These are phyloP conservation scores for Endocladia muricata DNA, from an alignment of 31 red algal species.

Conservation along the genomic window DNA sequence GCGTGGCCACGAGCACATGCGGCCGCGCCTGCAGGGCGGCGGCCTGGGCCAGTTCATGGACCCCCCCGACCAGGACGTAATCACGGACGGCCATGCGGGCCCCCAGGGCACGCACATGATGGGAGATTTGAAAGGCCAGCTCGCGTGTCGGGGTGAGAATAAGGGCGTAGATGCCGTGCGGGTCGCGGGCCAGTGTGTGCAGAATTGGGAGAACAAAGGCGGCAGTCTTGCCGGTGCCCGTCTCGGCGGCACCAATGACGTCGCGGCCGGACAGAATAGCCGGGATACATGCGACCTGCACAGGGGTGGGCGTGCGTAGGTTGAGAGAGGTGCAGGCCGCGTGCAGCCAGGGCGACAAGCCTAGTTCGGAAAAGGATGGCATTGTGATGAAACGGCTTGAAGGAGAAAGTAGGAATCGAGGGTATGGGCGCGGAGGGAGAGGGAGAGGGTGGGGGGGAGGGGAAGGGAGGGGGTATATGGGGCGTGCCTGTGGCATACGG, in stretches of 20 bases:
- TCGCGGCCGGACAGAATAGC: constrained; percentile 63
- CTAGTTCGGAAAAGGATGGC: constrained; percentile 51
- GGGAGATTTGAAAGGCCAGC: constrained; percentile 84
- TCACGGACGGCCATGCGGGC: constrained; percentile 54
- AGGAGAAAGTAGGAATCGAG: too few relatives aligned
- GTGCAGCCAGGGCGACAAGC: constrained; percentile 64
- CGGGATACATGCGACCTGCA: constrained; percentile 80
- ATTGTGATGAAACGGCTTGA: constrained; percentile 6
- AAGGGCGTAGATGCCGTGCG: constrained; percentile 69
- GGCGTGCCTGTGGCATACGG: too few relatives aligned
- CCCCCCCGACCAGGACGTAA: constrained; percentile 73
- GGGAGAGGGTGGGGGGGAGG: too few relatives aligned
- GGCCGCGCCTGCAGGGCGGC: constrained; percentile 51
- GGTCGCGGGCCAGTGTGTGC: constrained; percentile 66
- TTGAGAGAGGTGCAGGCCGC: constrained; percentile 40
- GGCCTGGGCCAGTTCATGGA: constrained; percentile 56
- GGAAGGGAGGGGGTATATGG: too few relatives aligned
- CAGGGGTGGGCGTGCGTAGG: constrained; percentile 70
- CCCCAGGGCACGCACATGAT: constrained; percentile 73
- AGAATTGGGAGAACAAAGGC: constrained; percentile 90
- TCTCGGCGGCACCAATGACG: constrained; percentile 78
- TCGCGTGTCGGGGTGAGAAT: constrained; percentile 95
- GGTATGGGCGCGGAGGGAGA: too few relatives aligned
- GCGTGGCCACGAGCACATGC: constrained; percentile 92
- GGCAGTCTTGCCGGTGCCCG: constrained; percentile 89